Evolutionary conservation across 1,284 basidiomycete genomes (phyloP), one percentile per base, ranked within the genome.

Genomic region (Rhodofomes roseus): DNA sequence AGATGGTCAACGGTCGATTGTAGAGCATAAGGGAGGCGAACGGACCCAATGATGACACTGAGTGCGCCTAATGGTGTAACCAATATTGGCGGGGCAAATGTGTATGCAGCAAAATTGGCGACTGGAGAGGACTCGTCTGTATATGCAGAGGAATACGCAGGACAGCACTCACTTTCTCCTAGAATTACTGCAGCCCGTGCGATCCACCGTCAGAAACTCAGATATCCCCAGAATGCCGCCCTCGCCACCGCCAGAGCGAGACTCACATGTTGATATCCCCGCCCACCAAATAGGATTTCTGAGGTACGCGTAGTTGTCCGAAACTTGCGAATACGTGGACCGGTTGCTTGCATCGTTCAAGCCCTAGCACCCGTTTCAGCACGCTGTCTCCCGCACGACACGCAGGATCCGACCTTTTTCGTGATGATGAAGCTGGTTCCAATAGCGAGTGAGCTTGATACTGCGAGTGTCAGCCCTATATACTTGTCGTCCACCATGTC

Each of bases 31-130:
- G 25, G 2, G 18, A 54, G 41, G 27, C 23, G 34, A 40, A 77
- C 90, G 62, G 67, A 95, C 93, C 95, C 97, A 63, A 99, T 94
- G 62, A 99, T 85, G n/a, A 99, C 96, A 74, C 93, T 96, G 58
- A 98, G 82, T 12, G 96, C 96, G 59, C 96, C 96, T 14, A 99
- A 79, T 5, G 96, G 96, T 0, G 96, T 98, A 43, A 99, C 95
- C 57, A 99, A 81, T 69, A 98, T 97, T 64, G 96, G 95, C 58
- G 96, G 96, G 0, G 96, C 96, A 70, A 98, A 99, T 0, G 95
- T 94, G 74, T 99, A 99, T 4, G 97, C 97, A 7, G 96, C 95
- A 76, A 99, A 99, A 78, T 99, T 99, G 66, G 95, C 96, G 59
- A 97, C 96, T 97, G 68, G 12, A 14, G 39, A 6, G 16, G 23